Conservation (phyloP, 768 basidiomycete species). For the Xerocomellus dryophilus region DNA sequence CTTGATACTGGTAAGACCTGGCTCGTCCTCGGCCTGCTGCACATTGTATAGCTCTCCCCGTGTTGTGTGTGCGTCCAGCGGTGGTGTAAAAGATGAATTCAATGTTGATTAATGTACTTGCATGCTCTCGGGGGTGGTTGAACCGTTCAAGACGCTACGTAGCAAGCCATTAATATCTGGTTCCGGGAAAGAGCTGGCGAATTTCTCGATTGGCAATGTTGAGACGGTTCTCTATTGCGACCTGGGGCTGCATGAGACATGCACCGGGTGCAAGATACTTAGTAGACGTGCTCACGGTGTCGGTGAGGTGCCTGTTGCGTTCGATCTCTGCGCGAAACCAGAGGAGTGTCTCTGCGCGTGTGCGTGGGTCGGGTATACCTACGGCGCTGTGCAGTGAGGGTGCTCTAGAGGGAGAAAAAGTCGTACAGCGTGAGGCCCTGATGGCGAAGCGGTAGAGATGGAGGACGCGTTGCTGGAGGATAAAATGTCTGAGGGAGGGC, state of each 20-base stretch:
- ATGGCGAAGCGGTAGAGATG: slow-evolving; percentile 65
- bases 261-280: background rate
- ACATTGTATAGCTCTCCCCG: background rate
- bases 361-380: slow-evolving; percentile 62
- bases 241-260: slow-evolving; percentile 36
- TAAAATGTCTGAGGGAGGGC: slow-evolving; percentile 69
- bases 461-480: slow-evolving; percentile 60
- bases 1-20: slow-evolving; percentile 33
- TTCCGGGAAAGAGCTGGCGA: slow-evolving; percentile 47
- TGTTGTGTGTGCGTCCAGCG: background rate
- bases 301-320: slow-evolving; percentile 52
- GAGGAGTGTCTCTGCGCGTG: slow-evolving; percentile 61
- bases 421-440: slow-evolving; percentile 63
- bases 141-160: too few species aligned
- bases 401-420: background rate
- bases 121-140: background rate
- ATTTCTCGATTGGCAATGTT: slow-evolving; percentile 57
- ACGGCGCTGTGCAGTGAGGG: slow-evolving; percentile 5
- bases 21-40: background rate
- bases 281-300: slow-evolving; percentile 44
- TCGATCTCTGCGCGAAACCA: slow-evolving; percentile 79
- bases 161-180: background rate
- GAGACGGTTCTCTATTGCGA: slow-evolving; percentile 58
- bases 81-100: background rate
- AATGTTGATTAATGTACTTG: slow-evolving; percentile 2